A percentile compares a stretch with the other conserved stretches of the same genome.
phyloP scores from a whole-genome alignment of 2,329 filamentous ascomycete species.

The Trichoderma lentiforme region DNA sequence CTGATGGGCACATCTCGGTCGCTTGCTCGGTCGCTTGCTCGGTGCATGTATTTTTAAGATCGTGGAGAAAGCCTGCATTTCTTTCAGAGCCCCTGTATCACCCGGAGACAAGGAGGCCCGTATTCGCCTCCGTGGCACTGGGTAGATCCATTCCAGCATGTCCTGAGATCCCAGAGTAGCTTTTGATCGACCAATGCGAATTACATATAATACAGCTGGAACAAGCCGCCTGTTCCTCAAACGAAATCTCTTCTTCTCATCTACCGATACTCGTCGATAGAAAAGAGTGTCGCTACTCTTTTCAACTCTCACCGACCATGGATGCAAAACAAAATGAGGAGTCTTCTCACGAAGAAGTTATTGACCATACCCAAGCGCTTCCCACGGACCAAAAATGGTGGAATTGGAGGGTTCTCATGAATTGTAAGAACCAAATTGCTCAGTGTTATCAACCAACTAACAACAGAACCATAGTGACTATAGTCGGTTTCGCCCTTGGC shows the following conservation, averaged over 20 bases:
- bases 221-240: neutral
- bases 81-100: neutral
- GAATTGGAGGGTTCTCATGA: neutral
- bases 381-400: neutral
- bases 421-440: neutral
- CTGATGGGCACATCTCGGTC: neutral
- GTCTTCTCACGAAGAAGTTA: neutral
- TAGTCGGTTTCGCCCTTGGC: neutral
- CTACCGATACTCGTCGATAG: neutral
- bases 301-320: neutral
- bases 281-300: neutral
- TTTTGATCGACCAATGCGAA: neutral
- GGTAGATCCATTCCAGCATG: neutral
- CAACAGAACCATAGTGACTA: neutral
- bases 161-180: neutral
- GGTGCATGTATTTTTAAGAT: neutral
- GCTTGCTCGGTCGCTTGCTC: neutral
- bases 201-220: neutral
- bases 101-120: neutral
- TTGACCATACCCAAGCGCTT: neutral
- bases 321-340: neutral
- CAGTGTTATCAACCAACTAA: neutral
- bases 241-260: neutral
- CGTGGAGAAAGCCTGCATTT: neutral
- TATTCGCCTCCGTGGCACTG: neutral